Evolutionary conservation across 164 flowering plant genomes (phyloP).

Genomic region (Tinospora cordifolia): DNA sequence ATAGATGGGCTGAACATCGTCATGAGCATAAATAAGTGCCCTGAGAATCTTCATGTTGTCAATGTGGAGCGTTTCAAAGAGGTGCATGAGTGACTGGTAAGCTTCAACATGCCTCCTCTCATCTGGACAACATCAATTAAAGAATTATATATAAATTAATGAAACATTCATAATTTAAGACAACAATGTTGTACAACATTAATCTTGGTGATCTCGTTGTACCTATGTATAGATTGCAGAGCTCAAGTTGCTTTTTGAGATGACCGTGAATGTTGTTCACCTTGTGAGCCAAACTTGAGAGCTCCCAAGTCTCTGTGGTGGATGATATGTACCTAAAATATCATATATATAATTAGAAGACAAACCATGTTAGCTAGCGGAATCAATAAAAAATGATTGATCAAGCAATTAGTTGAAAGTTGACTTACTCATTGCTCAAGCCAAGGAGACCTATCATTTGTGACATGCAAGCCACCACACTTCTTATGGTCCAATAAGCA

Average conservation of each 20-base stretch:
- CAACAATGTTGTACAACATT: no score
- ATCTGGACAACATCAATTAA: conserved; percentile 33
- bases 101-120: conserved; percentile 41
- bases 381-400: no score
- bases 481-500: conserved; percentile 49
- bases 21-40: conserved; percentile 40
- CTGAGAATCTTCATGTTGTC: conserved; percentile 64
- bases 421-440: conserved; percentile 23
- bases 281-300: conserved; percentile 67
- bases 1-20: conserved; percentile 46
- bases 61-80: conserved; percentile 43
- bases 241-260: conserved; percentile 34
- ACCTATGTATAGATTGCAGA: conserved; percentile 46
- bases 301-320: conserved; percentile 80
- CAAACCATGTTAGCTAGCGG: no score
- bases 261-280: conserved; percentile 42
- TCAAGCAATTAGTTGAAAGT: not conserved
- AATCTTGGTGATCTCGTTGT: conserved; percentile 6
- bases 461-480: conserved; percentile 40
- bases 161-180: no score
- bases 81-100: conserved; percentile 30
- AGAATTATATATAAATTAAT: no score
- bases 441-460: conserved; percentile 38
- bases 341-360: no score
- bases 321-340: conserved; percentile 37